A percentile compares a stretch with the other conserved stretches of the same genome.
phyloP scores from a whole-genome alignment of 176 grass and related monocot genomes.

The Cenchrus americanus region DNA sequence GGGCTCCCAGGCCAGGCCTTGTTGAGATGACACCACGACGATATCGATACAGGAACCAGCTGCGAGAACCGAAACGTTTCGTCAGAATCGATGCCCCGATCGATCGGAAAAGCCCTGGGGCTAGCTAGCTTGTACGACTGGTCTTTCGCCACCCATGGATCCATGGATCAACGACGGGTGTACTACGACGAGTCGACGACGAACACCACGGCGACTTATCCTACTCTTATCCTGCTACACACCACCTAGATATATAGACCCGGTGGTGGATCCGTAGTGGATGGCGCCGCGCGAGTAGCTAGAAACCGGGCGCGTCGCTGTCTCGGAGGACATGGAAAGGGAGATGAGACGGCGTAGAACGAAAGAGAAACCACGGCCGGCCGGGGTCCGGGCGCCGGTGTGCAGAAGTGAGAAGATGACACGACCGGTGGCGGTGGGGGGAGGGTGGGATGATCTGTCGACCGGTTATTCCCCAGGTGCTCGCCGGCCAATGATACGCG shows the following conservation, averaged over 20 bases:
- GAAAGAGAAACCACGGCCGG: background rate
- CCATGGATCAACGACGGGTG: background rate
- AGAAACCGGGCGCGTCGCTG: constrained; percentile 10
- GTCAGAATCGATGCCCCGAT: constrained; percentile 17
- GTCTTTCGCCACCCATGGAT: background rate
- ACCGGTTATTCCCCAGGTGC: constrained; percentile 21
- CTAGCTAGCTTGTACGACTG: background rate
- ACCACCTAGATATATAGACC: background rate
- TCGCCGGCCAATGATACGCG: constrained; percentile 22
- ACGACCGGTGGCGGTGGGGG: background rate
- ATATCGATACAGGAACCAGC: background rate
- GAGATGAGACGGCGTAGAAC: background rate
- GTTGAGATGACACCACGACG: constrained; percentile 11
- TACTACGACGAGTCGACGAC: background rate
- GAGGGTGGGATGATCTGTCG: constrained; percentile 17
- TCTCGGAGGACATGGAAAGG: constrained; percentile 28
- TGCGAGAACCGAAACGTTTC: constrained; percentile 31
- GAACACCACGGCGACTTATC: background rate
- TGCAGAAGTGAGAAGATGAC: background rate
- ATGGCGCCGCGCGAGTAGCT: background rate
- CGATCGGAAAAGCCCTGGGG: background rate
- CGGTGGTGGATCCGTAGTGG: background rate
- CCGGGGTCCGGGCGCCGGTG: background rate
- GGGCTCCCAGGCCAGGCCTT: too few relatives aligned
- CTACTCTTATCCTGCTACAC: constrained; percentile 31